Conservation (phyloP, 768 basidiomycete species). For the Podaxis sp. region DNA sequence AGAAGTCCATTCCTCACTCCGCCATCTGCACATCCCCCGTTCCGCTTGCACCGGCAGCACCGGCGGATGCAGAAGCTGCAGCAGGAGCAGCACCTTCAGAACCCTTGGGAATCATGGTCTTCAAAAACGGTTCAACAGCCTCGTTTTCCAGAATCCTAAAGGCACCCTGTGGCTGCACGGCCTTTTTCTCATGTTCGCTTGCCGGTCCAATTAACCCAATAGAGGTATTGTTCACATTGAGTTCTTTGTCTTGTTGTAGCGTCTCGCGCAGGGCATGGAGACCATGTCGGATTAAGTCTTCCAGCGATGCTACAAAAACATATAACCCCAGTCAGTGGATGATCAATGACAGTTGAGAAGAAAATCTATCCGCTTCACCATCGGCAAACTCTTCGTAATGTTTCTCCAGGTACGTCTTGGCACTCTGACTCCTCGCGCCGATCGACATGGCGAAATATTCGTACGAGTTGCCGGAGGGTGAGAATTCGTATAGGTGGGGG, state of each 20-base stretch:
- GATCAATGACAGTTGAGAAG: background rate
- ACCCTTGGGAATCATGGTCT: slow-evolving; percentile 76
- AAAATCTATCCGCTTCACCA: slow-evolving; percentile 49
- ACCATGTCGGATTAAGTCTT: slow-evolving; percentile 90
- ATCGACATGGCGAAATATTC: slow-evolving; percentile 99
- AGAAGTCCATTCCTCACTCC: slow-evolving; percentile 38
- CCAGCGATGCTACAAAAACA: slow-evolving; percentile 60
- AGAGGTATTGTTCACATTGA: slow-evolving; percentile 90
- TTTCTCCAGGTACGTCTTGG: slow-evolving; percentile 97
- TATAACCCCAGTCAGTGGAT: background rate
- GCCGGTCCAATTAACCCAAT: slow-evolving; percentile 87
- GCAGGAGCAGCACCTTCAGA: slow-evolving; percentile 36
- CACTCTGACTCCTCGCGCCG: slow-evolving; percentile 96
- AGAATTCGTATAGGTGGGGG: slow-evolving; percentile 97
- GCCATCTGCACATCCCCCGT: slow-evolving; percentile 79
- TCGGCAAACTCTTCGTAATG: slow-evolving; percentile 86
- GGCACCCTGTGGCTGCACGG: slow-evolving; percentile 40
- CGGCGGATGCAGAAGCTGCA: slow-evolving; percentile 29
- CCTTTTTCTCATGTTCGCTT: slow-evolving; percentile 53
- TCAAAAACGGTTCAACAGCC: slow-evolving; percentile 67
- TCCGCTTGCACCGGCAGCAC: slow-evolving; percentile 4
- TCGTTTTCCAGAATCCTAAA: slow-evolving; percentile 34
- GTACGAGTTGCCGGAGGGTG: slow-evolving; percentile 94
- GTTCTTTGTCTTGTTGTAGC: slow-evolving; percentile 96
- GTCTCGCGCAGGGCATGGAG: slow-evolving; percentile 95